Conservation (phyloP, 2,329 filamentous ascomycete species). For the Drechslerella dactyloides region DNA sequence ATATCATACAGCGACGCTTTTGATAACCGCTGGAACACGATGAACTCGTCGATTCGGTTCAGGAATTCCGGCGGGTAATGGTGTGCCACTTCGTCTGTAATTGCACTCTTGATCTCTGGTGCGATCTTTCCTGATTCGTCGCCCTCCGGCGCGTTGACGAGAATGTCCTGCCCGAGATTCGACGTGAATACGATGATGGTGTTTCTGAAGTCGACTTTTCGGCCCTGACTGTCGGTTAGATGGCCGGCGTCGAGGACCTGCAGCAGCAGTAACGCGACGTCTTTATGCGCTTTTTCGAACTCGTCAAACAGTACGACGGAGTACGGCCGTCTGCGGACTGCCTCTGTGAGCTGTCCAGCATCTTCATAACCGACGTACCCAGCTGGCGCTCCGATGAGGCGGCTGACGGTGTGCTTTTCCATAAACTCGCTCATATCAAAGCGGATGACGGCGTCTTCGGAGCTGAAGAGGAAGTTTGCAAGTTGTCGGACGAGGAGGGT, state of each 20-base stretch:
- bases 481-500: conserved; percentile 97
- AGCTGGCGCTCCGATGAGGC: conserved; percentile 88
- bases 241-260: conserved; percentile 97
- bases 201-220: conserved; percentile 95
- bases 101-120: conserved; percentile 73
- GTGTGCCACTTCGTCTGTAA: conserved; percentile 83
- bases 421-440: conserved; percentile 99
- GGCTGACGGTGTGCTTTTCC: conserved; percentile 93
- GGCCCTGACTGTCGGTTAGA: conserved; percentile 91
- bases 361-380: conserved; percentile 98
- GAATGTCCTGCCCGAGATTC: conserved; percentile 89
- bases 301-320: conserved; percentile 95
- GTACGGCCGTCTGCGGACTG: conserved; percentile 91
- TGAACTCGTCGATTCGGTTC: conserved; percentile 96
- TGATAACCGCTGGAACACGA: conserved; percentile 88
- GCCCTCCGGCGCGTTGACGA: conserved; percentile 72
- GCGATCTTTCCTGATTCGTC: conserved; percentile 70
- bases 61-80: conserved; percentile 89
- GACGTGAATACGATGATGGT: conserved; percentile 96
- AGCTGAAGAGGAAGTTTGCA: conserved; percentile 89
- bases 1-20: conserved; percentile 82
- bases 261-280: conserved; percentile 87
- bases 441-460: conserved; percentile 84
- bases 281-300: conserved; percentile 95
- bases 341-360: conserved; percentile 92